phyloP scores from a whole-genome alignment of 2,329 filamentous ascomycete genomes.

The Zalaria sp. region DNA sequence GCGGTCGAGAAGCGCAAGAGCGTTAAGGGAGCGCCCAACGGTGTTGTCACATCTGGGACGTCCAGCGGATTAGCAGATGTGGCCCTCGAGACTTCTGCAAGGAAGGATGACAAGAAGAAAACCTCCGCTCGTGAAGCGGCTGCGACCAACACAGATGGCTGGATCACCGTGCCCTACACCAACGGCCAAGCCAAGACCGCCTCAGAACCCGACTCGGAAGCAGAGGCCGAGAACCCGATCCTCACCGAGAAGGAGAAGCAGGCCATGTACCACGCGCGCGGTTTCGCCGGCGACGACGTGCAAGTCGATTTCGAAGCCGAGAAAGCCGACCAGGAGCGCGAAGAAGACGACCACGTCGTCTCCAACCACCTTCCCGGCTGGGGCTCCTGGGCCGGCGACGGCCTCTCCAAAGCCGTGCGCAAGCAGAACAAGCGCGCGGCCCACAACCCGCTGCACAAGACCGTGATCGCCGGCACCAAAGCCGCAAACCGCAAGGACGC shows the following conservation, averaged over 20 bases:
- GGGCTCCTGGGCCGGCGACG: conserved; percentile 83
- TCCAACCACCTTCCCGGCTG: conserved; percentile 85
- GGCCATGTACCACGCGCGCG: conserved; percentile 58
- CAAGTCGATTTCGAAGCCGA: conserved; percentile 67
- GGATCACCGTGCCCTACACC: conserved; percentile 27
- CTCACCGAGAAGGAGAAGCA: conserved; percentile 27
- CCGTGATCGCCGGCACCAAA: conserved; percentile 58
- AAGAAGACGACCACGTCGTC: conserved; percentile 70
- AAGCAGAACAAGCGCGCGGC: conserved; percentile 40
- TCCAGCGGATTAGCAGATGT: conserved; percentile 4
- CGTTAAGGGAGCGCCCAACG: neutral
- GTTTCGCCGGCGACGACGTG: conserved; percentile 81
- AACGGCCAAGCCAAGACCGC: conserved; percentile 13
- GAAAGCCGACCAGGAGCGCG: conserved; percentile 55
- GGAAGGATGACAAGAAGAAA: conserved; percentile 2
- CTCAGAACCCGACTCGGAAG: conserved; percentile 13
- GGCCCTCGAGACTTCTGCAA: conserved; percentile 8
- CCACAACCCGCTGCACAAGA: conserved; percentile 39
- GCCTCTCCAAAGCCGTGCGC: conserved; percentile 57
- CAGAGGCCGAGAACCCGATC: conserved; percentile 11
- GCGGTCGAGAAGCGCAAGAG: conserved; percentile 3
- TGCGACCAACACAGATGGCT: conserved; percentile 25
- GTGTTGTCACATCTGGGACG: neutral
- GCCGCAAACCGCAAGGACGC: conserved; percentile 66
- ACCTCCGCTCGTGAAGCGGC: conserved; percentile 9